These are phyloP conservation scores for Psophocarpus tetragonolobus DNA, from an alignment of 306 rosid genomes.

Conservation along the genomic window DNA sequence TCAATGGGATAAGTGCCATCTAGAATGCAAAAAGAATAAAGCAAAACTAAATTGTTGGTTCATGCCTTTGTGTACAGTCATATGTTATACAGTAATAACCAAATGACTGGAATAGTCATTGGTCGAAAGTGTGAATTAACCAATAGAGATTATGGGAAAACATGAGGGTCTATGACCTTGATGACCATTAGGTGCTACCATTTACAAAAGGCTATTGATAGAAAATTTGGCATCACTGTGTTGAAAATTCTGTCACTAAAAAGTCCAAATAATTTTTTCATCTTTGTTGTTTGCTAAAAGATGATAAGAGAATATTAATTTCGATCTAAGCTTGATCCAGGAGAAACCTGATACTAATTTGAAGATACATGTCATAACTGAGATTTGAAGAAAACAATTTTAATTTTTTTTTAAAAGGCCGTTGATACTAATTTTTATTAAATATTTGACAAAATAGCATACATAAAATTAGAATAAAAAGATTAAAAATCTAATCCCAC, in stretches of 20 bases:
- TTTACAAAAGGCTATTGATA: conserved; percentile 41
- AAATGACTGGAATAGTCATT: neutral
- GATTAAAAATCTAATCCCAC: no score
- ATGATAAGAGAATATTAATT: neutral
- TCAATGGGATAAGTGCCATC: conserved; percentile 18
- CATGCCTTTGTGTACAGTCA: neutral
- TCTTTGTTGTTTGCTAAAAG: neutral
- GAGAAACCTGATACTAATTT: no score
- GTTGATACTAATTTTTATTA: no score
- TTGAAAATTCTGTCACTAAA: neutral
- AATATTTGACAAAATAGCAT: no score
- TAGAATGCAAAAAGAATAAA: neutral
- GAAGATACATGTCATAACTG: no score
- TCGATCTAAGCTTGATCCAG: no score
- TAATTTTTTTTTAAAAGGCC: no score
- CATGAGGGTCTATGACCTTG: conserved; percentile 32
- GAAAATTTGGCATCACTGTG: neutral
- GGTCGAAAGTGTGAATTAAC: conserved; percentile 12
- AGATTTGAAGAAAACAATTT: no score
- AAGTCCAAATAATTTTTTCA: neutral
- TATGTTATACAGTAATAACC: neutral
- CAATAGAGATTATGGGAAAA: conserved; percentile 32
- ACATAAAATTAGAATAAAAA: no score
- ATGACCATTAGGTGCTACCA: conserved; percentile 22
- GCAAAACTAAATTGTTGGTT: neutral